A percentile compares a stretch with the other conserved stretches of the same genome.
phyloP scores from a whole-genome alignment of 2,329 filamentous ascomycete species.

The Ophioceras dolichostomum region DNA sequence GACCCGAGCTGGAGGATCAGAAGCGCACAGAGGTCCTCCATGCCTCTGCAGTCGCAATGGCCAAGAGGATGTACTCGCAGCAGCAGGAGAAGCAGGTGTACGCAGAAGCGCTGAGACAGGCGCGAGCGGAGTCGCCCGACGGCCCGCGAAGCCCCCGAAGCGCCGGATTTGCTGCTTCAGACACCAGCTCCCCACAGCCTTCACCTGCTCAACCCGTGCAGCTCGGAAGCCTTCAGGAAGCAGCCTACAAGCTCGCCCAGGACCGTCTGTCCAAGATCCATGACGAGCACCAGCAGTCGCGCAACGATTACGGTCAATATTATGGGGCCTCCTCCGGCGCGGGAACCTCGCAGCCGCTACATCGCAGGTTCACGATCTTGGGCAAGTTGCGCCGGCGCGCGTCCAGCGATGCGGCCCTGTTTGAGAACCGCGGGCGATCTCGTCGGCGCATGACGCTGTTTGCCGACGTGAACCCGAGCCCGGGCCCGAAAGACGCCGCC shows the following conservation, averaged over 20 bases:
- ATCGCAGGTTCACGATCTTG: conserved; percentile 35
- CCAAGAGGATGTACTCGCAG: conserved; percentile 68
- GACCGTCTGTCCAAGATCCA: conserved; percentile 74
- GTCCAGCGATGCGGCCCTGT: conserved; percentile 41
- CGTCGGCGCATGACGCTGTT: conserved; percentile 4
- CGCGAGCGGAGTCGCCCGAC: conserved; percentile 15
- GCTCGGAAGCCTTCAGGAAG: conserved; percentile 63
- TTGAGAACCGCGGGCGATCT: neutral
- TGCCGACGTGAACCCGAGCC: conserved; percentile 1
- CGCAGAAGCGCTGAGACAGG: conserved; percentile 35
- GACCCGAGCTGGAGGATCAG: conserved; percentile 61
- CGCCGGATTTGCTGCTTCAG: conserved; percentile 3
- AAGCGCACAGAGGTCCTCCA: conserved; percentile 60
- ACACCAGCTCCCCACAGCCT: conserved; percentile 13
- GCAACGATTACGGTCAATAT: conserved; percentile 56
- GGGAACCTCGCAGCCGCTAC: conserved; percentile 23
- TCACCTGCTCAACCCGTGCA: conserved; percentile 33
- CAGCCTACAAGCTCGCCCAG: conserved; percentile 74
- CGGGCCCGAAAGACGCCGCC: neutral
- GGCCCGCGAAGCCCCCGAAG: conserved; percentile 10
- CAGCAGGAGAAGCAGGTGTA: conserved; percentile 57
- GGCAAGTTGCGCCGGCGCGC: conserved; percentile 49
- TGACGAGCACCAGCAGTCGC: conserved; percentile 50
- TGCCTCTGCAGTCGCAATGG: conserved; percentile 81
- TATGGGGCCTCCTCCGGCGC: conserved; percentile 45